A percentile compares a stretch with the other conserved stretches of the same genome.
phyloP scores from a whole-genome alignment of 495 filamentous ascomycete genomes.

The Aspergillus sclerotiicarbonarius region DNA sequence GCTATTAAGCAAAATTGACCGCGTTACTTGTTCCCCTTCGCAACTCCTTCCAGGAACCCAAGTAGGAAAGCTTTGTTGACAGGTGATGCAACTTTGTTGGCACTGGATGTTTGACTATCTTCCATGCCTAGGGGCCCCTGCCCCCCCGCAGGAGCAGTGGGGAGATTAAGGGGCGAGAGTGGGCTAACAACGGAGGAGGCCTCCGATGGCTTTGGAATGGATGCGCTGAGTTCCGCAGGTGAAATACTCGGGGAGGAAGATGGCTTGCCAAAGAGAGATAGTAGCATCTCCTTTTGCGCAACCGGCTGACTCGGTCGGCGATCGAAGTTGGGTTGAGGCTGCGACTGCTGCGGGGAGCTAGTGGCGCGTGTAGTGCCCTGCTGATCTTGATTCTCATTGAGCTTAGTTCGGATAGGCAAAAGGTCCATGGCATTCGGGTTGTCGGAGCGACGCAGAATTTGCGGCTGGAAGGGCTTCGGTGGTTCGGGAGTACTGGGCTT shows the following conservation, averaged over 20 bases:
- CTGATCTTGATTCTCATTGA: slow-evolving; percentile 17
- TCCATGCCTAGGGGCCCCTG: slow-evolving; percentile 39
- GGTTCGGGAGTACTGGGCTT: slow-evolving; percentile 28
- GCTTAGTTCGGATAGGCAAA: slow-evolving; percentile 18
- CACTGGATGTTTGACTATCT: slow-evolving; percentile 46
- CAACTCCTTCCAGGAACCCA: slow-evolving; percentile 67
- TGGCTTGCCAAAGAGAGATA: slow-evolving; percentile 70
- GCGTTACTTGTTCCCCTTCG: slow-evolving; percentile 40
- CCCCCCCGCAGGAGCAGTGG: slow-evolving; percentile 39
- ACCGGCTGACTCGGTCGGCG: slow-evolving; percentile 47
- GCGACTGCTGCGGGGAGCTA: slow-evolving; percentile 1
- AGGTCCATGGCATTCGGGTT: slow-evolving; percentile 29
- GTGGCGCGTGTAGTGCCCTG: not conserved
- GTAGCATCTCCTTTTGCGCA: slow-evolving; percentile 65
- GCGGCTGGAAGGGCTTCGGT: slow-evolving; percentile 55
- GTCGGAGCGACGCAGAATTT: slow-evolving; percentile 57
- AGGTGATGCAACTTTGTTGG: slow-evolving; percentile 54
- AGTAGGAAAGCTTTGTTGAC: slow-evolving; percentile 76
- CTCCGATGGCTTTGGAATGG: slow-evolving; percentile 17
- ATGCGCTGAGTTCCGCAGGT: slow-evolving; percentile 20
- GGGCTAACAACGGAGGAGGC: slow-evolving; percentile 45
- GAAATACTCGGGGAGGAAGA: slow-evolving; percentile 25
- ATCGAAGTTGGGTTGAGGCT: slow-evolving; percentile 25
- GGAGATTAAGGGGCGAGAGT: slow-evolving; percentile 40
- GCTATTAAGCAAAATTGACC: not conserved